Conservation (phyloP, 371 early-diverging fungal species). For the Coemansia sp. region DNA sequence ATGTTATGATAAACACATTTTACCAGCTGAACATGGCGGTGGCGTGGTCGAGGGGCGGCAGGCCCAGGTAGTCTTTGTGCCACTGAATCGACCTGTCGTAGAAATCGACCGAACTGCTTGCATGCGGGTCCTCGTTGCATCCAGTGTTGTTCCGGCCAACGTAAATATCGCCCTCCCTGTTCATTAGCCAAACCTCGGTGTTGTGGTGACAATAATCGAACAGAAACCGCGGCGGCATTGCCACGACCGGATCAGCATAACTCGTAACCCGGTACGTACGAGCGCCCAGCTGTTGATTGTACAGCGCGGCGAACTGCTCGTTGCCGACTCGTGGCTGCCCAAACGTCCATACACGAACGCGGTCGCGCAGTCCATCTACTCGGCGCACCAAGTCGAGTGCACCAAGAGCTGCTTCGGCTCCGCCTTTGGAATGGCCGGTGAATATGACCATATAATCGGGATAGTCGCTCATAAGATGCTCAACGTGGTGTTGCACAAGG, state of each 20-base stretch:
- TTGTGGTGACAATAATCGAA: slow-evolving; percentile 45
- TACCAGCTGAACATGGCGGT: slow-evolving; percentile 41
- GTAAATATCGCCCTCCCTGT: slow-evolving; percentile 30
- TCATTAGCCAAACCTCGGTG: slow-evolving; percentile 43
- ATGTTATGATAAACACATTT: not conserved
- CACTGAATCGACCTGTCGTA: slow-evolving; percentile 33
- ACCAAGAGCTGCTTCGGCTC: slow-evolving; percentile 36
- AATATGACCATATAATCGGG: slow-evolving; percentile 35
- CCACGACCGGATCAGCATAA: slow-evolving; percentile 39
- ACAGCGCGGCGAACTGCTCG: slow-evolving; percentile 23
- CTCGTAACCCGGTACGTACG: slow-evolving; percentile 37
- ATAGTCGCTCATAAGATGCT: slow-evolving; percentile 16
- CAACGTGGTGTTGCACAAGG: slow-evolving; percentile 3
- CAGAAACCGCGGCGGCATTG: slow-evolving; percentile 36
- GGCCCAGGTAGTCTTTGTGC: slow-evolving; percentile 44
- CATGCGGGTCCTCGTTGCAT: slow-evolving; percentile 37
- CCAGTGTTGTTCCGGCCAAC: slow-evolving; percentile 21
- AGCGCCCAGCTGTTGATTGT: slow-evolving; percentile 24
- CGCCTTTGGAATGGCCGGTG: slow-evolving; percentile 46
- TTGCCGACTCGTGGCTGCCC: slow-evolving; percentile 43
- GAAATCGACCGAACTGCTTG: slow-evolving; percentile 34
- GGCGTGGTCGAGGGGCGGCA: slow-evolving; percentile 43
- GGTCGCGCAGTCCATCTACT: slow-evolving; percentile 12
- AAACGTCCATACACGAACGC: slow-evolving; percentile 40
- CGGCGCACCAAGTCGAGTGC: slow-evolving; percentile 32